Evolutionary conservation across 129 eudicot genomes (phyloP).

Genomic region (Tagetes erecta): DNA sequence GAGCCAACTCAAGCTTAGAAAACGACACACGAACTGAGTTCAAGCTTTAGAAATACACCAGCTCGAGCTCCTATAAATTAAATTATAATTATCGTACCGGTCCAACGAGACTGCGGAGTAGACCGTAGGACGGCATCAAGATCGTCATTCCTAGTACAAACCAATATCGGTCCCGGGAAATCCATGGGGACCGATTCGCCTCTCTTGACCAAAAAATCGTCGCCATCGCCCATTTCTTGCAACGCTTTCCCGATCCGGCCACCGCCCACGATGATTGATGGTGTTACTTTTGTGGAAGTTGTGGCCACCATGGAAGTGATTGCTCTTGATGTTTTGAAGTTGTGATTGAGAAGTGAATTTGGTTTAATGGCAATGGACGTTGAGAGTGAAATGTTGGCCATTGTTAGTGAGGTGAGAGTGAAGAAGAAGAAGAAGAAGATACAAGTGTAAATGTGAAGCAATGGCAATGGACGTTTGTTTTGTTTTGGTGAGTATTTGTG

Average conservation of each 20-base stretch:
- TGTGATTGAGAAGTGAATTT: conserved; percentile 33
- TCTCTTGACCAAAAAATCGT: conserved; percentile 72
- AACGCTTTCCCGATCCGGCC: conserved; percentile 93
- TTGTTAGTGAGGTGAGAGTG: conserved; percentile 6
- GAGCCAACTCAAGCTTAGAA: too few relatives aligned
- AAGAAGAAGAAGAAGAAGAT: too few relatives aligned
- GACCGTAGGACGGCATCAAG: conserved; percentile 80
- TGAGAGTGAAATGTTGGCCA: conserved; percentile 42
- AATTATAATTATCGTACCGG: conserved; percentile 48
- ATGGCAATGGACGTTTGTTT: too few relatives aligned
- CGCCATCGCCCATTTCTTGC: conserved; percentile 77
- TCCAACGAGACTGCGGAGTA: conserved; percentile 95
- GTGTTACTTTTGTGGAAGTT: conserved; percentile 52
- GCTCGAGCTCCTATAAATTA: too few relatives aligned
- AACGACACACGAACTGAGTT: too few relatives aligned
- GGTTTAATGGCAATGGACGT: conserved; percentile 41
- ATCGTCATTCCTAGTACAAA: conserved; percentile 94
- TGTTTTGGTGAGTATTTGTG: too few relatives aligned
- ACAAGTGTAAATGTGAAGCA: too few relatives aligned
- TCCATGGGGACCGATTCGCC: conserved; percentile 87
- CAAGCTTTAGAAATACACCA: too few relatives aligned
- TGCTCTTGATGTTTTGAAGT: conserved; percentile 10
- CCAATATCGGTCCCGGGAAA: conserved; percentile 88
- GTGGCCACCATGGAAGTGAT: conserved; percentile 44
- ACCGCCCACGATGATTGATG: conserved; percentile 87